These are phyloP conservation scores for Seiridium unicorne DNA, from an alignment of 2,329 filamentous ascomycete genomes.

Conservation along the genomic window DNA sequence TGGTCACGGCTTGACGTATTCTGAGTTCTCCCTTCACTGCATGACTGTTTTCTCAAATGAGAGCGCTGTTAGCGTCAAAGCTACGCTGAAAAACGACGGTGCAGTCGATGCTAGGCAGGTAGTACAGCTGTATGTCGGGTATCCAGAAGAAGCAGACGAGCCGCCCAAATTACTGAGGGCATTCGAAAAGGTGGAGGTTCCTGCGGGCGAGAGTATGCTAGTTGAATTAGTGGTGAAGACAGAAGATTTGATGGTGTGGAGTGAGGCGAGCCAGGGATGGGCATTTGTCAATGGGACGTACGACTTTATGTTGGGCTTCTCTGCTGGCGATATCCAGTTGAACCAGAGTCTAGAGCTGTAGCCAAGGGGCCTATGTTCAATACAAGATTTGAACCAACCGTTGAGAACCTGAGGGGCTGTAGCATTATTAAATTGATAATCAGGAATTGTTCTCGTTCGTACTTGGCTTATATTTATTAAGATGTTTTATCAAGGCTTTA, in stretches of 20 bases:
- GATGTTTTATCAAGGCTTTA: no score
- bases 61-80: constrained; percentile 6
- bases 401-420: no score
- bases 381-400: no score
- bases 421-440: no score
- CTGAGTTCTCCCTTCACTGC: neutral
- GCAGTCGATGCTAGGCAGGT: constrained; percentile 10
- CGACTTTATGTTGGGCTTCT: constrained; percentile 9
- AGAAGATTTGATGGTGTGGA: constrained; percentile 16
- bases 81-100: constrained; percentile 17
- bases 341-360: constrained; percentile 46
- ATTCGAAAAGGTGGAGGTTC: neutral
- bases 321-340: neutral
- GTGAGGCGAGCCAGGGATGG: constrained; percentile 11
- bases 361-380: no score
- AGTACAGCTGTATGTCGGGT: neutral
- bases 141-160: neutral
- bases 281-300: constrained; percentile 4
- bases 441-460: no score
- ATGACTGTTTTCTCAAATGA: neutral
- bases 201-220: neutral
- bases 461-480: no score
- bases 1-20: neutral
- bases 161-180: neutral
- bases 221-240: constrained; percentile 5